Evolutionary conservation across 2,329 filamentous ascomycete species (phyloP).

Genomic region (Lachnellula willkommii): DNA sequence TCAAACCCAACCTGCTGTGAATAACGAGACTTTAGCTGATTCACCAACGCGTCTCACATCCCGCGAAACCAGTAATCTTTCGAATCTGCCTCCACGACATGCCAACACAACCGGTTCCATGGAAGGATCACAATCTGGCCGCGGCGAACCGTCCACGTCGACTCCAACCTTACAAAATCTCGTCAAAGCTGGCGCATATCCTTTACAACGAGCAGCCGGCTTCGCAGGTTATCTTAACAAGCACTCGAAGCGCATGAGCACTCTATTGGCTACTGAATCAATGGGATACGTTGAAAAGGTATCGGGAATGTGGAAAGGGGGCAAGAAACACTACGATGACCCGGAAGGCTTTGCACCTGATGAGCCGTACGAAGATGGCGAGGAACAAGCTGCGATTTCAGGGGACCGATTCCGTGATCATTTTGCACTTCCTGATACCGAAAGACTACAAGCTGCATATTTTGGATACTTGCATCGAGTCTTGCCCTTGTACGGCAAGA

Average conservation of each 20-base stretch:
- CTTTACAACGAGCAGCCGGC: constrained; percentile 75
- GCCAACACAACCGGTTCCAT: constrained; percentile 24
- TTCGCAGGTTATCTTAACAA: constrained; percentile 78
- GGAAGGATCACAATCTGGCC: constrained; percentile 15
- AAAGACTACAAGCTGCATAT: constrained; percentile 82
- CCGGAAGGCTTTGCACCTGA: constrained; percentile 47
- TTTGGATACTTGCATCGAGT: constrained; percentile 90
- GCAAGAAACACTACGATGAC: constrained; percentile 79
- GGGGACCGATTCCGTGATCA: constrained; percentile 83
- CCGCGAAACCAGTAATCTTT: constrained; percentile 6
- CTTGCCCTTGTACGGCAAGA: constrained; percentile 88
- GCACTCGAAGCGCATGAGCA: constrained; percentile 75
- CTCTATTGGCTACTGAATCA: constrained; percentile 77
- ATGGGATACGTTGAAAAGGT: constrained; percentile 97
- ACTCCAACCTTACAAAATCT: constrained; percentile 53
- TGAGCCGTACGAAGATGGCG: constrained; percentile 48
- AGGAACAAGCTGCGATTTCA: constrained; percentile 59
- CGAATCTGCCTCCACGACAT: constrained; percentile 11
- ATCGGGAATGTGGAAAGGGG: constrained; percentile 93
- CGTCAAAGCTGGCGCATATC: constrained; percentile 62
- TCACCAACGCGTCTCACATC: constrained; percentile 15
- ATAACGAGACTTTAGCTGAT: constrained; percentile 15
- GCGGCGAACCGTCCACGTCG: constrained; percentile 35
- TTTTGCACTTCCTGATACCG: constrained; percentile 79
- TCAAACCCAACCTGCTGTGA: constrained; percentile 7